Evolutionary conservation across 768 basidiomycete species (phyloP).

Genomic region (Xanthoconium purpureum): DNA sequence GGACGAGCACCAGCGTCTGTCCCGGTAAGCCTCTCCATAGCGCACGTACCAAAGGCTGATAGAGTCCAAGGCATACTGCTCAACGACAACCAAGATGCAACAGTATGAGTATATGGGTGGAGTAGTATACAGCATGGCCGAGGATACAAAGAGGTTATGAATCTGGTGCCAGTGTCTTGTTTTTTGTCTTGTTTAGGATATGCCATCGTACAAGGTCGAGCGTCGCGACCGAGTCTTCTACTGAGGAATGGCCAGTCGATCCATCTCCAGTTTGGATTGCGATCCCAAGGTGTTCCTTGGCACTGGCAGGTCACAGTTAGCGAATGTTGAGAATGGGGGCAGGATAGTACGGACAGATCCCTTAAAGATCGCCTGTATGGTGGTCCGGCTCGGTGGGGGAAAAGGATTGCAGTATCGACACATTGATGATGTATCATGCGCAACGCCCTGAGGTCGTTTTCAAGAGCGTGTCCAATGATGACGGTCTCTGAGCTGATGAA

Average conservation of each 20-base stretch:
- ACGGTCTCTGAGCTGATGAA: conserved; percentile 80
- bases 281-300: conserved; percentile 75
- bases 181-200: conserved; percentile 57
- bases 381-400: conserved; percentile 77
- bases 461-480: conserved; percentile 85
- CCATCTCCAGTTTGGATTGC: conserved; percentile 80
- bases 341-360: conserved; percentile 58
- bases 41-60: neutral
- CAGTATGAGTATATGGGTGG: neutral
- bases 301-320: conserved; percentile 41
- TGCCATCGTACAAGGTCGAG: conserved; percentile 86
- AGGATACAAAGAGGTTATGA: conserved; percentile 8
- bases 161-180: conserved; percentile 15
- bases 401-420: conserved; percentile 84
- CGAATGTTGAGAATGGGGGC: neutral
- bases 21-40: neutral
- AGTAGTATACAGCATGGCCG: neutral
- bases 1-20: neutral
- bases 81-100: neutral
- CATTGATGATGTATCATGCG: conserved; percentile 82
- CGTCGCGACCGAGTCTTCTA: conserved; percentile 87
- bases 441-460: conserved; percentile 91
- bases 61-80: neutral
- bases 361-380: conserved; percentile 77
- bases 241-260: conserved; percentile 79